A percentile compares a stretch with the other conserved stretches of the same genome.
Evolutionary conservation across 805 yeast species (phyloP).

Genomic region (Ogataea naganishii): DNA sequence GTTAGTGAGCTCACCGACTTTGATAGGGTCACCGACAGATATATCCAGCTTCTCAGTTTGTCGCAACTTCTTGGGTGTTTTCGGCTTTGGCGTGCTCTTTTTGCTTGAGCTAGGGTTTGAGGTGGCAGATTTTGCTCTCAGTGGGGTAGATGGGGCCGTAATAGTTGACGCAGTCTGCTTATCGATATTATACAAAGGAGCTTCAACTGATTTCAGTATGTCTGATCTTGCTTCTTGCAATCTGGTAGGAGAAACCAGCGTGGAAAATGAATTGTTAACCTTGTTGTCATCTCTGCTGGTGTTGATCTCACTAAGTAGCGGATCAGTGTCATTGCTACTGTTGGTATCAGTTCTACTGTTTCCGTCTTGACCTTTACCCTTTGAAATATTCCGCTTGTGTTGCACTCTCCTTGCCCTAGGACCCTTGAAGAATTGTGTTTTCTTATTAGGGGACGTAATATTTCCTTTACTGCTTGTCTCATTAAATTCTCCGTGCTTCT

Average conservation of each 20-base stretch:
- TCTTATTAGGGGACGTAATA: conserved; percentile 30
- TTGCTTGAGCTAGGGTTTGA: conserved; percentile 2
- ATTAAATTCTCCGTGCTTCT: conserved; percentile 3
- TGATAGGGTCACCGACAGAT: conserved; percentile 81
- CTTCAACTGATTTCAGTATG: conserved; percentile 37
- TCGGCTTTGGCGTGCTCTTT: conserved; percentile 6
- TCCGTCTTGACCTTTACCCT: conserved; percentile 13
- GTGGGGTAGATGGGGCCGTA: conserved; percentile 13
- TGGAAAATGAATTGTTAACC: too few relatives aligned
- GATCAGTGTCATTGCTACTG: too few relatives aligned
- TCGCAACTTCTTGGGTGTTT: conserved; percentile 4
- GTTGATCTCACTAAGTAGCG: too few relatives aligned
- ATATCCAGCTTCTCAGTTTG: conserved; percentile 41
- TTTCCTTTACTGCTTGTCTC: conserved; percentile 1
- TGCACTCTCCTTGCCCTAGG: conserved; percentile 35
- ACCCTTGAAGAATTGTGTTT: conserved; percentile 34
- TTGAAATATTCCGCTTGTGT: too few relatives aligned
- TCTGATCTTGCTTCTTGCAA: conserved; percentile 23
- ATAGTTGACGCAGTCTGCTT: conserved; percentile 9
- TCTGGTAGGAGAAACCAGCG: too few relatives aligned
- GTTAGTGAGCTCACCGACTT: conserved; percentile 83
- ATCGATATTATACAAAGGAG: conserved; percentile 43
- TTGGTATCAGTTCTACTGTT: background rate
- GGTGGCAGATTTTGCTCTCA: conserved; percentile 5
- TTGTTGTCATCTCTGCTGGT: too few relatives aligned